phyloP scores from a whole-genome alignment of 495 filamentous ascomycete genomes.

The Penicillium egyptiacum region DNA sequence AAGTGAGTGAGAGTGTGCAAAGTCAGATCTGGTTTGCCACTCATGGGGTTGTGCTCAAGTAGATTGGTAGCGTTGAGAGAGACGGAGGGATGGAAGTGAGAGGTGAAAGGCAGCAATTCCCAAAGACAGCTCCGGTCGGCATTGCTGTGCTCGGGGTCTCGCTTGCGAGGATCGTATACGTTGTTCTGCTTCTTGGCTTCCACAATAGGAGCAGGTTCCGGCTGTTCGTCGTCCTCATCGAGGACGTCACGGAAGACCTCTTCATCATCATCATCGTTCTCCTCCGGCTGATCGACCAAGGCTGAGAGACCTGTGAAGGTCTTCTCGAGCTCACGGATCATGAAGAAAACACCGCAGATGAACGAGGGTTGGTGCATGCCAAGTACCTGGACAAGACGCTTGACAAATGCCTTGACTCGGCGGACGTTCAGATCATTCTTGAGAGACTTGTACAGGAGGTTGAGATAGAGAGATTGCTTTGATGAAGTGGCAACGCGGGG shows the following conservation, averaged over 20 bases:
- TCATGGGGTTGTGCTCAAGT: conserved; percentile 62
- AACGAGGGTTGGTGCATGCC: conserved; percentile 88
- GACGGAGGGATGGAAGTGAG: conserved; percentile 94
- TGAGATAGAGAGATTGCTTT: conserved; percentile 92
- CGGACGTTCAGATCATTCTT: conserved; percentile 84
- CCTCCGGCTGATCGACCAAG: conserved; percentile 71
- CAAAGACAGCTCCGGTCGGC: conserved; percentile 88
- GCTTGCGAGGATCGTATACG: conserved; percentile 81
- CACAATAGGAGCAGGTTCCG: conserved; percentile 21
- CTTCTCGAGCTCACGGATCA: conserved; percentile 76
- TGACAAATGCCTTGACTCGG: conserved; percentile 92
- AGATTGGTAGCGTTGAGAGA: conserved; percentile 76
- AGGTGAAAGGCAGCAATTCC: conserved; percentile 78
- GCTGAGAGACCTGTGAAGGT: conserved; percentile 72
- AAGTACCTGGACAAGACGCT: conserved; percentile 84
- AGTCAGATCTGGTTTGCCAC: conserved; percentile 83
- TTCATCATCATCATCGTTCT: conserved; percentile 63
- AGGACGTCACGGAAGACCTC: conserved; percentile 71
- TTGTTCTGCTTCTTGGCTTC: conserved; percentile 32
- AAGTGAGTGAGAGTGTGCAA: conserved; percentile 90
- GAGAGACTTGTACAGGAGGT: conserved; percentile 81
- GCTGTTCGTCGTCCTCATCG: conserved; percentile 51
- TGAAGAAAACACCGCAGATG: conserved; percentile 82
- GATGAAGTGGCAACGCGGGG: conserved; percentile 84
- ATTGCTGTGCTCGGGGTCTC: conserved; percentile 87